phyloP scores from a whole-genome alignment of 169 alveolate genomes.

The Plasmodium falciparum region DNA sequence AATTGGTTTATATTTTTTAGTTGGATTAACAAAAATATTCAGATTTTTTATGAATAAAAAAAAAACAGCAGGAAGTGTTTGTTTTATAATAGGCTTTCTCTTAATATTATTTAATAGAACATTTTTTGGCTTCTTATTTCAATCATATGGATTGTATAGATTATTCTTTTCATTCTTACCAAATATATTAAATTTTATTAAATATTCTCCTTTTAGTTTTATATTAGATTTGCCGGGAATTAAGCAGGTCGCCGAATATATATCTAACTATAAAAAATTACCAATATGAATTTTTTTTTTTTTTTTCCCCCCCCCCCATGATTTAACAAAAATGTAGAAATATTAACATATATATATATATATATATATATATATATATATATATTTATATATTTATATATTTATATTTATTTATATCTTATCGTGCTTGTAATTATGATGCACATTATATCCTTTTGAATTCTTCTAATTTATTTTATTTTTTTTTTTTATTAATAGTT shows the following conservation, averaged over 20 bases:
- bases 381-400: neutral
- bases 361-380: neutral
- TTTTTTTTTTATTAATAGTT: neutral
- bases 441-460: too few species aligned
- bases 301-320: neutral
- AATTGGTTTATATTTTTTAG: conserved; percentile 79
- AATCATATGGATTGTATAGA: conserved; percentile 78
- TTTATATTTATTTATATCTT: too few species aligned
- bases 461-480: too few species aligned
- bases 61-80: conserved; percentile 78
- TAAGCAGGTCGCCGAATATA: conserved; percentile 33
- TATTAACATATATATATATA: neutral
- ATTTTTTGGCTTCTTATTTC: conserved; percentile 78
- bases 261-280: conserved; percentile 28
- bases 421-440: too few species aligned
- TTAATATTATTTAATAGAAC: conserved; percentile 70
- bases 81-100: conserved; percentile 77
- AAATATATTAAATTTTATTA: conserved; percentile 77
- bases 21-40: conserved; percentile 82
- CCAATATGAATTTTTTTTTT: conserved; percentile 31
- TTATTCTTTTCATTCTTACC: conserved; percentile 85
- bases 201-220: conserved; percentile 80
- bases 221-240: conserved; percentile 55
- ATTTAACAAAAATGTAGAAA: too few species aligned
- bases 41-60: conserved; percentile 76